A percentile compares a stretch with the other conserved stretches of the same genome.
Evolutionary conservation across 2,329 filamentous ascomycete species (phyloP).

Genomic region (Colletotrichum somersetense): DNA sequence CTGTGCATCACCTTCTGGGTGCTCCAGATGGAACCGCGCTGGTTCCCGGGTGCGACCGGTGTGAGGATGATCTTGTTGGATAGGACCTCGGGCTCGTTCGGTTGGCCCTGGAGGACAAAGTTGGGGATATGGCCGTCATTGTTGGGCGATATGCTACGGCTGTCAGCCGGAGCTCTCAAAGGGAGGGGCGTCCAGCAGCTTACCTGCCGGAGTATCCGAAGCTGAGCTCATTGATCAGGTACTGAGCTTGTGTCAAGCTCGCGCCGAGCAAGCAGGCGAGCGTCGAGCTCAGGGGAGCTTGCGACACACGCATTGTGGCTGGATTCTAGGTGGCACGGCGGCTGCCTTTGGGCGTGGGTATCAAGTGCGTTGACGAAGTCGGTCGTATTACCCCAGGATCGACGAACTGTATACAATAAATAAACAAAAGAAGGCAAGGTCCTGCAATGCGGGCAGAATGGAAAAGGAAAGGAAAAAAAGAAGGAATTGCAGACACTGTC

Average conservation of each 20-base stretch:
- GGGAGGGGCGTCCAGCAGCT: constrained; percentile 36
- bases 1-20: constrained; percentile 70
- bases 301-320: constrained; percentile 58
- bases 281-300: constrained; percentile 47
- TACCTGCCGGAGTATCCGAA: constrained; percentile 80
- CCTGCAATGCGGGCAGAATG: constrained; percentile 32
- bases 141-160: constrained; percentile 39
- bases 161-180: constrained; percentile 19
- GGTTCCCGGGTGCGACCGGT: constrained; percentile 86
- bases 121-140: constrained; percentile 58
- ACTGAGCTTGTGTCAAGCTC: constrained; percentile 70
- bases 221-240: constrained; percentile 78
- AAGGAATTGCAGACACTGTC: constrained; percentile 25
- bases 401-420: constrained; percentile 40
- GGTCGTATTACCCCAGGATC: constrained; percentile 34
- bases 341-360: constrained; percentile 29
- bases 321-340: constrained; percentile 27
- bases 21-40: constrained; percentile 86
- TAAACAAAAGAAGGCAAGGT: constrained; percentile 30
- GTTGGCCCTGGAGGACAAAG: constrained; percentile 69
- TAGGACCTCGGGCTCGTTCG: constrained; percentile 72
- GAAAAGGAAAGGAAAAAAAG: constrained; percentile 23
- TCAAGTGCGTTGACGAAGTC: constrained; percentile 36
- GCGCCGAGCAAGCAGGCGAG: constrained; percentile 59
- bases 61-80: constrained; percentile 95